These are phyloP conservation scores for Mixia osmundae DNA, from an alignment of 1,284 basidiomycete species.

Conservation along the genomic window DNA sequence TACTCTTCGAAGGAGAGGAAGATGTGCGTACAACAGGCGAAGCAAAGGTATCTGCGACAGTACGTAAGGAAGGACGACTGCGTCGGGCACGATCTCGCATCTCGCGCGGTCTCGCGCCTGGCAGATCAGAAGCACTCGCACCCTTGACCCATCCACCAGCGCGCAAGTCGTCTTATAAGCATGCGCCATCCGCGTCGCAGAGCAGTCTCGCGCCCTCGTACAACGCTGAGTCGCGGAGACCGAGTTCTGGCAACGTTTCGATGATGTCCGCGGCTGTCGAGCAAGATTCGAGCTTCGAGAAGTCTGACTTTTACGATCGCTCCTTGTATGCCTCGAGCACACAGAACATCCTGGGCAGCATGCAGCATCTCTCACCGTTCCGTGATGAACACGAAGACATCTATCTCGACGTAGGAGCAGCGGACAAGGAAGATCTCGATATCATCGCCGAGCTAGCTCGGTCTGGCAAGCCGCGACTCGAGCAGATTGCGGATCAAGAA, in stretches of 20 bases:
- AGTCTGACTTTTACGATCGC: slow-evolving; percentile 5
- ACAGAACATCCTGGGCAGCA: neutral
- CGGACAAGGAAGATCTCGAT: slow-evolving; percentile 42
- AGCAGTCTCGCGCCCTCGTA: neutral
- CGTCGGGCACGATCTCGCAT: slow-evolving; percentile 34
- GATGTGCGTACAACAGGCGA: slow-evolving; percentile 41
- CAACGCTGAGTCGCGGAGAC: neutral
- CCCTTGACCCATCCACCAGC: slow-evolving; percentile 2
- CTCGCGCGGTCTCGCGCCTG: too few relatives aligned
- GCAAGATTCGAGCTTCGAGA: slow-evolving; percentile 3
- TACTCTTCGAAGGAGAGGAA: slow-evolving; percentile 49
- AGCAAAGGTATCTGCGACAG: slow-evolving; percentile 32
- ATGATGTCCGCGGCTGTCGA: neutral
- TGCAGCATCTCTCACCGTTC: slow-evolving; percentile 1
- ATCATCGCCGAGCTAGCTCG: slow-evolving; percentile 43
- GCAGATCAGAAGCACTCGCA: slow-evolving; percentile 11
- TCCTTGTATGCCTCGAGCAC: slow-evolving; percentile 6
- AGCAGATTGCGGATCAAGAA: slow-evolving; percentile 14
- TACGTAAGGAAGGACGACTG: slow-evolving; percentile 45
- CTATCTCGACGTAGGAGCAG: slow-evolving; percentile 35
- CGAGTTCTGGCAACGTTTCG: neutral
- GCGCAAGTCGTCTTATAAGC: slow-evolving; percentile 2
- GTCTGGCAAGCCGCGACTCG: slow-evolving; percentile 41
- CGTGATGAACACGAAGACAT: slow-evolving; percentile 19
- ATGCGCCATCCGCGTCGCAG: slow-evolving; percentile 4